A percentile compares a stretch with the other conserved stretches of the same genome.
These are phyloP conservation scores for Ophiostoma montium DNA, from an alignment of 2,329 filamentous ascomycete species.

Conservation along the genomic window DNA sequence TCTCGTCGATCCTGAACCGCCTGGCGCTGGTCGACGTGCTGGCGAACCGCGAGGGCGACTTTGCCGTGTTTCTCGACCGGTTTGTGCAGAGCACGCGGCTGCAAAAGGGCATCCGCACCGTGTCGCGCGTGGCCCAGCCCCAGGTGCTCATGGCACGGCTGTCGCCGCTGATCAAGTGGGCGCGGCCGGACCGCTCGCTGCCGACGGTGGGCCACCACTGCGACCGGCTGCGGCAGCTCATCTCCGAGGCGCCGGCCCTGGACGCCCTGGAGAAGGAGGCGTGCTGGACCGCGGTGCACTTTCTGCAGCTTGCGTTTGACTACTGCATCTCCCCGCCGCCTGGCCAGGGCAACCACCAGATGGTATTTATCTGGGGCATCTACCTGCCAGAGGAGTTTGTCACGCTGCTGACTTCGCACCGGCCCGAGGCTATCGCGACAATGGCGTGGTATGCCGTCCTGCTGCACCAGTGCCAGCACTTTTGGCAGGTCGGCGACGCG, in stretches of 20 bases:
- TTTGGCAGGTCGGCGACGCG: conserved; percentile 22
- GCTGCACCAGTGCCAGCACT: conserved; percentile 22
- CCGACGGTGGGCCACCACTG: conserved; percentile 16
- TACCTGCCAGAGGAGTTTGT: conserved; percentile 23
- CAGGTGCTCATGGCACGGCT: conserved; percentile 24
- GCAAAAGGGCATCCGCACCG: conserved; percentile 27
- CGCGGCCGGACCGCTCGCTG: background rate
- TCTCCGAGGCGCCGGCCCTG: conserved; percentile 10
- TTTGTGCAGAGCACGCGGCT: conserved; percentile 28
- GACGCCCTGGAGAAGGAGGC: conserved; percentile 12
- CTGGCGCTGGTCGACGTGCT: conserved; percentile 36
- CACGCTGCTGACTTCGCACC: conserved; percentile 20
- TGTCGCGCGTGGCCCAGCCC: conserved; percentile 22
- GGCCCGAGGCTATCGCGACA: conserved; percentile 26
- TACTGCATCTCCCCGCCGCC: conserved; percentile 5
- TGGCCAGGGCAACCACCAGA: conserved; percentile 11
- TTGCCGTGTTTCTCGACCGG: conserved; percentile 26
- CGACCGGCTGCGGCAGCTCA: conserved; percentile 14
- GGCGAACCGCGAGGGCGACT: conserved; percentile 22
- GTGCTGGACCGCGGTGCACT: conserved; percentile 15
- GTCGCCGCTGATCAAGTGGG: conserved; percentile 19
- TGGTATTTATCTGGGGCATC: conserved; percentile 24
- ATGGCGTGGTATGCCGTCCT: conserved; percentile 29
- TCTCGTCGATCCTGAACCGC: conserved; percentile 28
- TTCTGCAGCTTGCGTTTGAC: conserved; percentile 21